Conservation (phyloP, 192 early-diverging fungal genomes). For the Thoreauomyces humboldtii region DNA sequence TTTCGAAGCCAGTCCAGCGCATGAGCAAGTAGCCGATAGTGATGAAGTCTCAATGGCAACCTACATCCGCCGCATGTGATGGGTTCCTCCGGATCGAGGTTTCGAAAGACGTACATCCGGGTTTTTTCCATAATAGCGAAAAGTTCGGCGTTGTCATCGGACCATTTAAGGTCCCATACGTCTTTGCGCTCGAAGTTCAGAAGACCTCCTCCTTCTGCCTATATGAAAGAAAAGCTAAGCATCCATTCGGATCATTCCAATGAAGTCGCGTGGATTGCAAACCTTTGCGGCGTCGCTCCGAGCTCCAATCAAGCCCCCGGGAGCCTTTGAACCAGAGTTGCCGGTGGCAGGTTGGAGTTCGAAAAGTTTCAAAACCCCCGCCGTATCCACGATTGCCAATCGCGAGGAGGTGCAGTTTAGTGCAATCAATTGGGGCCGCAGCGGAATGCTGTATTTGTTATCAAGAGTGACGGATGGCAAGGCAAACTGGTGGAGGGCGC, state of each 20-base stretch:
- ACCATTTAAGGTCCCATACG: slow-evolving; percentile 61
- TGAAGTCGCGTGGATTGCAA: too few species aligned
- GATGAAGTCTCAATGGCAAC: too few species aligned
- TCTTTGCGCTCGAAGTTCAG: slow-evolving; percentile 57
- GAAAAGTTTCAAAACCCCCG: slow-evolving; percentile 53
- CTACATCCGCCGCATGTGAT: slow-evolving; percentile 53
- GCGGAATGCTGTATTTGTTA: slow-evolving; percentile 39
- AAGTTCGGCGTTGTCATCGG: slow-evolving; percentile 53
- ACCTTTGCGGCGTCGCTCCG: too few species aligned
- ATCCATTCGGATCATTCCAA: too few species aligned
- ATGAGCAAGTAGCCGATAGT: too few species aligned
- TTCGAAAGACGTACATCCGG: slow-evolving; percentile 55
- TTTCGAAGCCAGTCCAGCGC: too few species aligned
- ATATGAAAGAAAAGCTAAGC: too few species aligned
- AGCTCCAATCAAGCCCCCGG: not conserved
- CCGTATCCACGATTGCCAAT: slow-evolving; percentile 45
- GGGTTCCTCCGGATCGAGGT: slow-evolving; percentile 56
- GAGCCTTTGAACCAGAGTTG: too few species aligned
- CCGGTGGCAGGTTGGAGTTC: too few species aligned
- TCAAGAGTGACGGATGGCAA: slow-evolving; percentile 52
- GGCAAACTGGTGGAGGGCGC: slow-evolving; percentile 44
- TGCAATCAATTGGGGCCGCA: slow-evolving; percentile 35
- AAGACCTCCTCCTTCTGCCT: slow-evolving; percentile 31
- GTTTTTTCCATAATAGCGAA: slow-evolving; percentile 62
- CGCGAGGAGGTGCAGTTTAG: slow-evolving; percentile 47